These are phyloP conservation scores for Macrophomina pseudophaseolina DNA, from an alignment of 2,329 filamentous ascomycete genomes.

Conservation along the genomic window DNA sequence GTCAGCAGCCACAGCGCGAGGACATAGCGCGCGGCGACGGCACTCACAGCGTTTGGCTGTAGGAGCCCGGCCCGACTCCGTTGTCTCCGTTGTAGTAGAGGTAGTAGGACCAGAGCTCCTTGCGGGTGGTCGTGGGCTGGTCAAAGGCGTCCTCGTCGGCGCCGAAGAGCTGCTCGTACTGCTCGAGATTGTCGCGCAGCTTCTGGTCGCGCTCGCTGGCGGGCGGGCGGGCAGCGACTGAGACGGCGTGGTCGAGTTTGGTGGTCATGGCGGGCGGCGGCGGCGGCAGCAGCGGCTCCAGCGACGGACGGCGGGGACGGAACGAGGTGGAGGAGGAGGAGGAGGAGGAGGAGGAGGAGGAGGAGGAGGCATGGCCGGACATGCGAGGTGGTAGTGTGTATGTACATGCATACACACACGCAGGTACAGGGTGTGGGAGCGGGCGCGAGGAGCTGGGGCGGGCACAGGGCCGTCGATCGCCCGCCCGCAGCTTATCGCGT, in stretches of 20 bases:
- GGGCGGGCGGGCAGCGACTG: neutral
- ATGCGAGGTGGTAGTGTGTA: neutral
- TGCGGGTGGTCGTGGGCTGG: conserved; percentile 56
- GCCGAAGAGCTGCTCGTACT: conserved; percentile 24
- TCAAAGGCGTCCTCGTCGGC: conserved; percentile 50
- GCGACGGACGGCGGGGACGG: conserved; percentile 15
- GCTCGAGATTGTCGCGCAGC: conserved; percentile 18
- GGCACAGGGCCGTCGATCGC: neutral
- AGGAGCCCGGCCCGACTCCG: conserved; percentile 46
- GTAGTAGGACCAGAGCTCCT: conserved; percentile 65
- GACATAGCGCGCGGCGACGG: neutral
- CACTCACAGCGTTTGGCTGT: conserved; percentile 23
- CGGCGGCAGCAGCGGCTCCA: conserved; percentile 14
- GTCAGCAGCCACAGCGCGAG: neutral
- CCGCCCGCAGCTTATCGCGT: neutral
- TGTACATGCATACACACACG: neutral
- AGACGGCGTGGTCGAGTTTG: neutral
- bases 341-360: conserved; percentile 4
- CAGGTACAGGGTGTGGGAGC: neutral
- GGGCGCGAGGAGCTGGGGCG: neutral
- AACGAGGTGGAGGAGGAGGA: conserved; percentile 1
- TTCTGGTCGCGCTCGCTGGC: conserved; percentile 8
- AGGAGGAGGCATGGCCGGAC: conserved; percentile 8
- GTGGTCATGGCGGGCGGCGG: conserved; percentile 5
- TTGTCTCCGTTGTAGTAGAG: conserved; percentile 71